Conservation (phyloP, 768 basidiomycete species). For the Tylopilus felleus region DNA sequence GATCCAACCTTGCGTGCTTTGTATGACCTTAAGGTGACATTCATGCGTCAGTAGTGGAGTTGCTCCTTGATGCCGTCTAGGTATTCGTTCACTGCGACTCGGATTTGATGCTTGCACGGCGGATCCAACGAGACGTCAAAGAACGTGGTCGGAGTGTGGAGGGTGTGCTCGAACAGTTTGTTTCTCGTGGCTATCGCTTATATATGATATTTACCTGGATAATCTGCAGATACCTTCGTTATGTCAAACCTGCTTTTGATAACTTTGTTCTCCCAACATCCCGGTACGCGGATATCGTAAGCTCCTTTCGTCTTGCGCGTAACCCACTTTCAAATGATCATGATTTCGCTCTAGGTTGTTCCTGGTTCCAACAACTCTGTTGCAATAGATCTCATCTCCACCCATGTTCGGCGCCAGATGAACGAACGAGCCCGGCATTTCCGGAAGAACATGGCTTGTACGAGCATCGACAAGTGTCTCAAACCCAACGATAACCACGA, state of each 20-base stretch:
- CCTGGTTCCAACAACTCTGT: slow-evolving; percentile 87
- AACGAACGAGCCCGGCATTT: slow-evolving; percentile 74
- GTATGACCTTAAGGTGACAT: slow-evolving; percentile 86
- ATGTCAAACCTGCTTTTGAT: slow-evolving; percentile 93
- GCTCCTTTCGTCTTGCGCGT: slow-evolving; percentile 1
- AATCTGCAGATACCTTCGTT: slow-evolving; percentile 86
- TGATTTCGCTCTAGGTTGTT: slow-evolving; percentile 69
- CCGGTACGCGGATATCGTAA: slow-evolving; percentile 84
- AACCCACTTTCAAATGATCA: neutral
- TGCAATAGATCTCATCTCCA: slow-evolving; percentile 90
- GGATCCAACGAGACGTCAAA: slow-evolving; percentile 81
- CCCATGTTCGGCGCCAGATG: slow-evolving; percentile 83
- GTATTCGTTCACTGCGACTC: slow-evolving; percentile 92
- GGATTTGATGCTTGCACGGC: slow-evolving; percentile 94
- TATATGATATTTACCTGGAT: slow-evolving; percentile 2
- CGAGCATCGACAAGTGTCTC: slow-evolving; percentile 35
- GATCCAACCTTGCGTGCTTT: slow-evolving; percentile 74
- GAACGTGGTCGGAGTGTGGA: slow-evolving; percentile 85
- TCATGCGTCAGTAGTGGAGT: neutral
- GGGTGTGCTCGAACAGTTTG: slow-evolving; percentile 86
- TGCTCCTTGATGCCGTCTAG: slow-evolving; percentile 32
- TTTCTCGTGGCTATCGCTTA: neutral
- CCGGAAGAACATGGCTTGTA: slow-evolving; percentile 67
- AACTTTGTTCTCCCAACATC: slow-evolving; percentile 90
- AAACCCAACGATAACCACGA: slow-evolving; percentile 38